Base-by-base conservation (phyloP, 2,329 filamentous ascomycete species). In the Dendryphion nanum region DNA sequence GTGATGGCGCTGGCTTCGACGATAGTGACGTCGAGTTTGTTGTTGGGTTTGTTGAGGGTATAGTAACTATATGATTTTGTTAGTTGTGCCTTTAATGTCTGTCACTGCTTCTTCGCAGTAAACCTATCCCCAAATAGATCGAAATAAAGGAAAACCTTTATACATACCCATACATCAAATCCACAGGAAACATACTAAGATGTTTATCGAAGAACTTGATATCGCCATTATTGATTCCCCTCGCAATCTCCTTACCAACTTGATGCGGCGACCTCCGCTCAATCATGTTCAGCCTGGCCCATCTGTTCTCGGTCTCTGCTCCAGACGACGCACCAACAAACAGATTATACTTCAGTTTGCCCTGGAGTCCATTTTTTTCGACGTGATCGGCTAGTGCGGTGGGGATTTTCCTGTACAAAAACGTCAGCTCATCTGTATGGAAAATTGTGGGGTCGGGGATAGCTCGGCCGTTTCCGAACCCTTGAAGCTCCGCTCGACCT, bases 201-300 rank as follows among this genome's bases (percentile, higher is more conserved):
- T 95, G 89, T 73, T 95, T 95, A 66, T 95, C 89, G 63, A 94
- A 95, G 69, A 95, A 95, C 47, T 91, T 82, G 70, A 95, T 95
- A 51, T 84, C 77, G 30, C 89, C 89, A 53, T 84, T 82, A 66
- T 95, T 95, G 70, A 95, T 94, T 7, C 89, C 89, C 73, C 88
- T 91, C 44, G 89, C 81, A 50, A 95, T 95, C 42, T 86, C 78
- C 73, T 94, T 95, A 61, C 89, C 89, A 44, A 95, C 89, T 64
- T 95, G 89, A 70, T 95, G 89, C 39, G 89, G 89, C 52, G 81
- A 79, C 40, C 89, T 79, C 40, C 88, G 77, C 71, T 91, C 84
- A 56, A 95, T 95, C 89, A 95, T 95, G 69, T 95, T 84, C 47
- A 91, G 73, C 4, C 73, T 68, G n/a, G 89, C 89, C 89, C 89